A percentile compares a stretch with the other conserved stretches of the same genome.
These are phyloP conservation scores for Tillandsia fasciculata DNA, from an alignment of 176 grass and related monocot species.

Conservation along the genomic window DNA sequence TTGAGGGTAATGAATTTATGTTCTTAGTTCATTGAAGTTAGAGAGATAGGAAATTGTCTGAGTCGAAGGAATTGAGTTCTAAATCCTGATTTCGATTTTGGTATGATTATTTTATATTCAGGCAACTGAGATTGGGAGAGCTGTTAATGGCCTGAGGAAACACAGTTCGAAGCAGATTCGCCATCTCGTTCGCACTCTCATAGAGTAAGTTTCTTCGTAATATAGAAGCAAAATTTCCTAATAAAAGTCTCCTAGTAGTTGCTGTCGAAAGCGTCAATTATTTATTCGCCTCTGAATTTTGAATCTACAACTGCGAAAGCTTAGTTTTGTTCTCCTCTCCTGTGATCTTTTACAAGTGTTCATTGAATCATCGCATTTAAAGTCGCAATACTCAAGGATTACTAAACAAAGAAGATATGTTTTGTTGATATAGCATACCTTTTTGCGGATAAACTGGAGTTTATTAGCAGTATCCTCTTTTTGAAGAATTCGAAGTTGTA, in stretches of 20 bases:
- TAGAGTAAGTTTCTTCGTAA: slow-evolving; percentile 31
- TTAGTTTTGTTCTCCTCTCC: too few species aligned
- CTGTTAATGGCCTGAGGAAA: slow-evolving; percentile 41
- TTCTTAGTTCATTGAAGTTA: neutral
- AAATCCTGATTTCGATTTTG: slow-evolving; percentile 6
- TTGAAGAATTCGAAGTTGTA: neutral
- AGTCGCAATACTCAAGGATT: too few species aligned
- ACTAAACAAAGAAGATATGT: too few species aligned
- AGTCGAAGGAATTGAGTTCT: neutral
- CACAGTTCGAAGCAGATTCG: slow-evolving; percentile 64
- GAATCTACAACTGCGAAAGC: too few species aligned
- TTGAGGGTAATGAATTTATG: slow-evolving; percentile 28
- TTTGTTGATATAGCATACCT: too few species aligned
- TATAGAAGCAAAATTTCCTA: too few species aligned
- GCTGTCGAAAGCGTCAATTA: neutral
- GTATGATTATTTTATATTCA: slow-evolving; percentile 21
- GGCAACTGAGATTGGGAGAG: slow-evolving; percentile 57
- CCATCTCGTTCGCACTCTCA: slow-evolving; percentile 50
- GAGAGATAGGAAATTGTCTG: neutral
- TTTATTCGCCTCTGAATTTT: too few species aligned
- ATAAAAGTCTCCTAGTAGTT: too few species aligned
- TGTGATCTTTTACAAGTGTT: too few species aligned
- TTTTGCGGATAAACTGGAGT: too few species aligned
- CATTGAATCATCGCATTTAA: too few species aligned
- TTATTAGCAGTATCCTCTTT: too few species aligned